Evolutionary conservation across 345 rosid genomes (phyloP), one percentile per base, ranked within the genome.

Genomic region (Salix suchowensis): DNA sequence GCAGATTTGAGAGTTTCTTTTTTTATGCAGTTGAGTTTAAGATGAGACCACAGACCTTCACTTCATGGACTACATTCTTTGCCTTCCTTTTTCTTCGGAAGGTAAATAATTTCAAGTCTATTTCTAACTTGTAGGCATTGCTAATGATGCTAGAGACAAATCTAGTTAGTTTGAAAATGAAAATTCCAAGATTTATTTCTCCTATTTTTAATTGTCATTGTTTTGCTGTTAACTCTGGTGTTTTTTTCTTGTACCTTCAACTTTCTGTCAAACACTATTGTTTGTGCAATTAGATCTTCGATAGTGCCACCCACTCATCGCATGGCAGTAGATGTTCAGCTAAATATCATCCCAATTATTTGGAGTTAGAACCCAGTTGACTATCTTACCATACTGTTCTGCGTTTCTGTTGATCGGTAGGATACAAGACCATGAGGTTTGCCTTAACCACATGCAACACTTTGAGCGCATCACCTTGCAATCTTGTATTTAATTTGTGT

Each of bases 51-150:
- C 76, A 46, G 60, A 79, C 72, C 79, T 79, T 77, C 82, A 74
- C 74, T 71, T 69, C 77, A n/a, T 69, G 67, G 76, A 65, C 76
- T 71, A 50, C 74, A 82, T 85, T 86, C 80, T 79, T 81, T 83
- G 80, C 86, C 89, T 83, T 85, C 87, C 74, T 76, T 83, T 86
- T 85, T 70, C 75, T 72, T 83, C 65, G 77, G 87, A 84, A 85
- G 90, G 87, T 84, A 84, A 78, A 36, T 79, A 48, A 65, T 79
- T 70, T 34, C 61, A 70, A 77, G 67, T 67, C 40, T 65, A 73
- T 79, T 65, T 77, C 75, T 75, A 73, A 81, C 76, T 21, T 78
- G 64, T 77, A 46, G 66, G 66, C 72, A 65, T 78, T 67, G 67
- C 37, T 68, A 74, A 72, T 70, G 65, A 21, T 75, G 16, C 64